Percentiles rank a stretch among this genome's conserved stretches.
Conservation (phyloP, 1,284 basidiomycete genomes). For the Hypsizygus ulmarius region DNA sequence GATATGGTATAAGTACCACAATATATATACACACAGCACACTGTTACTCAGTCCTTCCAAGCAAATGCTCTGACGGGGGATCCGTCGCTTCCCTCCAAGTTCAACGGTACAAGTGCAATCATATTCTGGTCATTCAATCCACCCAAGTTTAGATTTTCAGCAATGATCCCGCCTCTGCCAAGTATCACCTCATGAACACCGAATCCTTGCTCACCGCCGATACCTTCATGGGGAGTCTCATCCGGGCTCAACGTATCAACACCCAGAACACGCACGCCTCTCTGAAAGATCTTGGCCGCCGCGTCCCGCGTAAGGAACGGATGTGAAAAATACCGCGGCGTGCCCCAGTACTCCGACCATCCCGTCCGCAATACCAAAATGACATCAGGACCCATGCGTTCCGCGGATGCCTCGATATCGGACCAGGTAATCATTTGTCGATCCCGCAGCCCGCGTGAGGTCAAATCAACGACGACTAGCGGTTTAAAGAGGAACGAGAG, state of each 20-base stretch:
- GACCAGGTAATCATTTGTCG: conserved; percentile 54
- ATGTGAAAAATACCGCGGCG: conserved; percentile 53
- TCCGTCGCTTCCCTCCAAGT: conserved; percentile 56
- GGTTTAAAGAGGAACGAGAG: conserved; percentile 49
- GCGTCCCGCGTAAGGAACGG: conserved; percentile 58
- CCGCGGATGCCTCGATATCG: conserved; percentile 36
- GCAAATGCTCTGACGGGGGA: conserved; percentile 66
- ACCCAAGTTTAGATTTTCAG: conserved; percentile 63
- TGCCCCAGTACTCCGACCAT: conserved; percentile 57
- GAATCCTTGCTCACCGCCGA: conserved; percentile 36
- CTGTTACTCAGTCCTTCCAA: conserved; percentile 27
- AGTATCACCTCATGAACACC: conserved; percentile 57
- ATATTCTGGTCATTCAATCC: conserved; percentile 38
- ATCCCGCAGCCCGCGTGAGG: conserved; percentile 29
- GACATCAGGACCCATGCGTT: conserved; percentile 34
- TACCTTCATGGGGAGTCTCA: conserved; percentile 44
- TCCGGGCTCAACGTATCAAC: conserved; percentile 66
- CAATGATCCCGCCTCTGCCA: conserved; percentile 56
- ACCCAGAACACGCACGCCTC: conserved; percentile 55
- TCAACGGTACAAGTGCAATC: conserved; percentile 57
- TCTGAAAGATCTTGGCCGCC: conserved; percentile 44
- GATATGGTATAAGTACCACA: not conserved
- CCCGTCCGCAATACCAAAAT: conserved; percentile 56
- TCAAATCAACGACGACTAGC: conserved; percentile 49
- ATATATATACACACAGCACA: not conserved